Evolutionary conservation across 441 rosid genomes (phyloP), one percentile per base, ranked within the genome.

Genomic region (Croton setiger): DNA sequence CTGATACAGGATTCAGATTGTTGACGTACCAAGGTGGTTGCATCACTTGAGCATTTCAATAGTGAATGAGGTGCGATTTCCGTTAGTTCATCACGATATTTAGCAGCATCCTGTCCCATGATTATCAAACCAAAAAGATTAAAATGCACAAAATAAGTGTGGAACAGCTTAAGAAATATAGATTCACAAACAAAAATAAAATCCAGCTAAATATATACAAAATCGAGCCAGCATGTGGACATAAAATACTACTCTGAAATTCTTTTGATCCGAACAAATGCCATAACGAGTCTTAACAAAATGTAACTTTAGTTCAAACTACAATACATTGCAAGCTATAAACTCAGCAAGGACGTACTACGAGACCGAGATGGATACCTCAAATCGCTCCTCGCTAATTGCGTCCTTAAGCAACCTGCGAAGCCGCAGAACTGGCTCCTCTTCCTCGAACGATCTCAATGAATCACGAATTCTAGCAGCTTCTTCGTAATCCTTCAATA

Each of bases 401-500:
- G 92, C 88, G 47, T 83, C 85, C 78, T 77, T 87, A 33, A 89
- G 79, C 79, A 82, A 66, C 70, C 85, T 82, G 37, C 85, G 76
- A 49, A 84, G 79, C 44, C 77, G 80, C 35, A 89, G 78, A 79
- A 84, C 79, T 3, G 92, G 92, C 74, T 89, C 92, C 69, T 79
- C 88, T 71, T 82, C 89, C 81, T 89, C 96, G 21, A 89, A 87
- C 44, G 72, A 70, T 71, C 72, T 87, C 77, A 89, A 64, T 4
- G 89, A 84, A 69, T 84, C 89, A 2, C 90, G 88, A 60, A 89
- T 75, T 69, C 89, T 81, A 3, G 92, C 92, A 54, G 96, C 96
- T 74, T 82, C 96, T 76, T 87, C 74, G 51, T 89, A 89, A 69
- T 86, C 82, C 92, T 87, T 65, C 18, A 48, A 63, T 3, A 9